Evolutionary conservation across 2,329 filamentous ascomycete genomes (phyloP).

Genomic region (Claviceps sorghi): DNA sequence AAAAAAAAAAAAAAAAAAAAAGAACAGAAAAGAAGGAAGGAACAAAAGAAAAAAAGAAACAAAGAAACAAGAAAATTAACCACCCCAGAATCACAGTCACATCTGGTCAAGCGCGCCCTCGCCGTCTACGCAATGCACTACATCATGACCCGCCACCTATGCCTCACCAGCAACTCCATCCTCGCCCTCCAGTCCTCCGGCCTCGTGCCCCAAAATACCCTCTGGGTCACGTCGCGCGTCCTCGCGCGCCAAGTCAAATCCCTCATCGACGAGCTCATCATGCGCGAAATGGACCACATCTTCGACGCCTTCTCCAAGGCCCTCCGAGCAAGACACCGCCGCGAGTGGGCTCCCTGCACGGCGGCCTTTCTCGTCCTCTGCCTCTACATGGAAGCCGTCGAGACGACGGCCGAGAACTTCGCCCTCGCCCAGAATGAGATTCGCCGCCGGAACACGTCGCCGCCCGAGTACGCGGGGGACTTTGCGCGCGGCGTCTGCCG

Average conservation of each 20-base stretch:
- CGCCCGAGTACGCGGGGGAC: conserved; percentile 24
- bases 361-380: conserved; percentile 42
- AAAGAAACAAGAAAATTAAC: neutral
- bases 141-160: conserved; percentile 39
- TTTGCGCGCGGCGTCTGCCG: conserved; percentile 32
- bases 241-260: conserved; percentile 43
- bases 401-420: conserved; percentile 37
- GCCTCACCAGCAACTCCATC: conserved; percentile 31
- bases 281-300: conserved; percentile 34
- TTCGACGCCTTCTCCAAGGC: conserved; percentile 38
- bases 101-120: conserved; percentile 38
- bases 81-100: conserved; percentile 16
- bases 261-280: conserved; percentile 39
- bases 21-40: neutral
- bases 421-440: conserved; percentile 37
- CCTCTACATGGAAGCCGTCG: conserved; percentile 43
- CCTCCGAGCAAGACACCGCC: conserved; percentile 38
- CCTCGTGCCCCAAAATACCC: conserved; percentile 28
- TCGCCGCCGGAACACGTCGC: conserved; percentile 23
- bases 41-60: neutral
- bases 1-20: too few species aligned
- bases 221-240: conserved; percentile 36
- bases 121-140: conserved; percentile 43
- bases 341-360: conserved; percentile 42
- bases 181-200: conserved; percentile 25